Conservation (phyloP, 2,329 filamentous ascomycete species). For the Fusarium kyushuense region DNA sequence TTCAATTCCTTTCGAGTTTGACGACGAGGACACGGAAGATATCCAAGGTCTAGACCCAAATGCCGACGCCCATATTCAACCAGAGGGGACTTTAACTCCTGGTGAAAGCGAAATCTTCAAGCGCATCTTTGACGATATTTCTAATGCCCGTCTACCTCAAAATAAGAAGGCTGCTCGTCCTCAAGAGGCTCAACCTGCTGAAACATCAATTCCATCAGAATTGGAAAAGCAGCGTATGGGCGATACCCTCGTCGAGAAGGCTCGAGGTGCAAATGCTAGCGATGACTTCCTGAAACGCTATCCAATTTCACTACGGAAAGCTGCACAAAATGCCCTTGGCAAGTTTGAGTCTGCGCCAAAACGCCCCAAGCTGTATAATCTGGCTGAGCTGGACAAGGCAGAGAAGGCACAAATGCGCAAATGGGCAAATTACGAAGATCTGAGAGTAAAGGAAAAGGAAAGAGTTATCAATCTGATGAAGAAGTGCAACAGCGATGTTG, state of each 20-base stretch:
- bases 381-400: conserved; percentile 50
- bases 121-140: conserved; percentile 65
- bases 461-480: conserved; percentile 68
- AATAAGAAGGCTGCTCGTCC: conserved; percentile 42
- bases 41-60: conserved; percentile 24
- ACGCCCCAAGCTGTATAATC: conserved; percentile 40
- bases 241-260: conserved; percentile 52
- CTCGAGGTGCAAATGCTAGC: conserved; percentile 49
- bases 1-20: conserved; percentile 66
- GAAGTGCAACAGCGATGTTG: conserved; percentile 68
- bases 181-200: background rate
- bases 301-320: conserved; percentile 55
- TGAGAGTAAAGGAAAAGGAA: conserved; percentile 60
- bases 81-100: conserved; percentile 67
- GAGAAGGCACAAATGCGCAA: conserved; percentile 53
- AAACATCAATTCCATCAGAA: conserved; percentile 1
- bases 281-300: conserved; percentile 55
- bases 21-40: conserved; percentile 56
- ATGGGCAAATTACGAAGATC: conserved; percentile 51
- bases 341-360: conserved; percentile 53
- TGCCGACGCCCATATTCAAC: background rate
- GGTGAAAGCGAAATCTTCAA: conserved; percentile 69
- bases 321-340: conserved; percentile 56
- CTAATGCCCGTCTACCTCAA: conserved; percentile 52
- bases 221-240: conserved; percentile 21